A percentile compares a stretch with the other conserved stretches of the same genome.
Evolutionary conservation across 1,284 basidiomycete species (phyloP).

Genomic region (Sporisorium sorghi): DNA sequence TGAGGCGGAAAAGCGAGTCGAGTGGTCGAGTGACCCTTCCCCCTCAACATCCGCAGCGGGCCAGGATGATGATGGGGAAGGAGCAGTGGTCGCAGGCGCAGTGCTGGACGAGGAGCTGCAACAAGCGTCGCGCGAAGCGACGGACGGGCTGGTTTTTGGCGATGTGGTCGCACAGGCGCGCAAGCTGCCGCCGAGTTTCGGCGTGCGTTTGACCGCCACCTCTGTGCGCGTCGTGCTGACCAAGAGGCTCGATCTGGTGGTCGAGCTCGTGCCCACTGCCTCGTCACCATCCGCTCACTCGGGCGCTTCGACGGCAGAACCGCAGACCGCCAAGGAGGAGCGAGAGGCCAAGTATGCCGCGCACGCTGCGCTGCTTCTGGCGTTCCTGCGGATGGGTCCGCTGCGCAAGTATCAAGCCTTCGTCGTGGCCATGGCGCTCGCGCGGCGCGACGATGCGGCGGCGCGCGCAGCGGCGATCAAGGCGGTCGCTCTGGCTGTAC

Average conservation of each 20-base stretch:
- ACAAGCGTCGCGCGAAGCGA: conserved; percentile 52
- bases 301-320: not conserved
- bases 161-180: conserved; percentile 52
- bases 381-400: conserved; percentile 38
- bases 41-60: not conserved
- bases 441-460: conserved; percentile 15
- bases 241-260: conserved; percentile 27
- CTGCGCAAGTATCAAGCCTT: conserved; percentile 40
- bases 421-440: not conserved
- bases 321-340: not conserved
- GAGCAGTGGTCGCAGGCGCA: conserved; percentile 13
- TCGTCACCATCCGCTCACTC: not conserved
- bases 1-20: not conserved
- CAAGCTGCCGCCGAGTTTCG: conserved; percentile 37
- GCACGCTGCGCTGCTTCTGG: conserved; percentile 22
- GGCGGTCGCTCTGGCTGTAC: conserved; percentile 13
- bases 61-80: not conserved
- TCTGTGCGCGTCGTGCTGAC: conserved; percentile 50
- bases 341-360: conserved; percentile 33
- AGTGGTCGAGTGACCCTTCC: conserved; percentile 42
- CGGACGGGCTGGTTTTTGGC: conserved; percentile 56
- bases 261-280: conserved; percentile 34
- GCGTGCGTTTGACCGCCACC: conserved; percentile 35
- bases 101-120: conserved; percentile 52
- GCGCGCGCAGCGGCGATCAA: conserved; percentile 24